Evolutionary conservation across 2,329 filamentous ascomycete genomes (phyloP).

Genomic region (Ceratocystiopsis sp.): DNA sequence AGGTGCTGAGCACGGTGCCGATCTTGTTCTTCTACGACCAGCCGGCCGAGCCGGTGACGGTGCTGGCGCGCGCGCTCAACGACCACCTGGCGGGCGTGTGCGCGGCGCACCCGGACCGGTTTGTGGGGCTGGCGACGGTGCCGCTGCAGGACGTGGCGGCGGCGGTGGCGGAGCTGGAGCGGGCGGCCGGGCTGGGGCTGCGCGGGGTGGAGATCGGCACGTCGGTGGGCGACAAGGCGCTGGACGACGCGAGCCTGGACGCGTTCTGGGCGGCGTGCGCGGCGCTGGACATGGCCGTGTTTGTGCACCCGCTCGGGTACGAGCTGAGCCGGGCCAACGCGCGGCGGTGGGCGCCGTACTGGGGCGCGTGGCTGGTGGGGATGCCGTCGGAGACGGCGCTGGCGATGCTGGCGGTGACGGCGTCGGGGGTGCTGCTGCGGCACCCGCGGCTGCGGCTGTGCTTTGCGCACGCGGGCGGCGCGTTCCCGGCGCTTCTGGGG

Average conservation of each 20-base stretch:
- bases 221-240: background rate
- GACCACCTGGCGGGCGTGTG: background rate
- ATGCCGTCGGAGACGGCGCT: conserved; percentile 2
- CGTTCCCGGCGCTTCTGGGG: conserved; percentile 1
- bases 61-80: conserved; percentile 1
- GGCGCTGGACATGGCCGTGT: conserved; percentile 1
- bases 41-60: background rate
- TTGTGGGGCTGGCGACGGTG: conserved; percentile 1
- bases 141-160: background rate
- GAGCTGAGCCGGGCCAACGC: background rate
- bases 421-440: background rate
- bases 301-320: conserved; percentile 2
- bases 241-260: background rate
- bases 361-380: conserved; percentile 1
- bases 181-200: background rate
- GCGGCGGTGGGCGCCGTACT: background rate
- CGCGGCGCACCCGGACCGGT: background rate
- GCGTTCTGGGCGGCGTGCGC: conserved; percentile 1
- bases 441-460: conserved; percentile 1
- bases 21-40: conserved; percentile 3
- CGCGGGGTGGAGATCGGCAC: conserved; percentile 1
- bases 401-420: background rate
- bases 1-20: conserved; percentile 1
- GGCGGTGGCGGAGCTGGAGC: background rate
- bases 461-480: conserved; percentile 1